Base-by-base conservation (phyloP, 2,329 filamentous ascomycete species). In the Blumeriella jaapii region DNA sequence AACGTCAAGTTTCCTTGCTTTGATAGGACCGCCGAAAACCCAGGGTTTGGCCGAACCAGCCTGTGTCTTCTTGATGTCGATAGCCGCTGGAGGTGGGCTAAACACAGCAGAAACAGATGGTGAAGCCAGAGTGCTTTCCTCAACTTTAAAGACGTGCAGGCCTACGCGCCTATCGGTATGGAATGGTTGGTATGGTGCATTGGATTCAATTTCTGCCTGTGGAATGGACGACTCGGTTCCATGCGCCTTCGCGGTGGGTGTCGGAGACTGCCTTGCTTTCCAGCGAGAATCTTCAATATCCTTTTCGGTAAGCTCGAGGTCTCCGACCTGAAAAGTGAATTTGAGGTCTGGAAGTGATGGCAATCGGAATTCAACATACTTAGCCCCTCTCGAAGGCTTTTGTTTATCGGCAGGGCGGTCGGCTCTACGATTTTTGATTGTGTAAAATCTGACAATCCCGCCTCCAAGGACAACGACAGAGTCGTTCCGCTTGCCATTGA, bases 161-260 rank as follows among this genome's bases (percentile, higher is more conserved):
- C 69, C 74, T 28, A 96, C 82, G 3, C 89, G 75, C 36, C 76
- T 73, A 53, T 96, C 87, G 0, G 87, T 91, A 56, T 96, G 89
- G 62, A 96, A 95, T 1, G 91, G 89, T 52, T 94, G 87, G 51
- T 94, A 96, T 2, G 89, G 85, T 4, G 87, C 82, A 53, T 89
- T 95, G 1, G 89, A 94, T 55, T 98, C 91, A 46, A 94, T 93
- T 62, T 95, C 87, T 5, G 84, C 85, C 45, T 78, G 73, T 1
- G 75, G 74, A 38, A 73, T 87, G 55, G 62, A 81, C 55, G 61
- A 82, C 58, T 64, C 80, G 55, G 48, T 50, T 31, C 49, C 53
- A 18, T 37, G 43, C 13, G 64, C 69, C 36, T 59, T 62, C 11
- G 37, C 11, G 61, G 64, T 48, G 46, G 50, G 31, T 52, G 54